Conservation (phyloP, 2,329 filamentous ascomycete species). For the Aspergillus tamarii region DNA sequence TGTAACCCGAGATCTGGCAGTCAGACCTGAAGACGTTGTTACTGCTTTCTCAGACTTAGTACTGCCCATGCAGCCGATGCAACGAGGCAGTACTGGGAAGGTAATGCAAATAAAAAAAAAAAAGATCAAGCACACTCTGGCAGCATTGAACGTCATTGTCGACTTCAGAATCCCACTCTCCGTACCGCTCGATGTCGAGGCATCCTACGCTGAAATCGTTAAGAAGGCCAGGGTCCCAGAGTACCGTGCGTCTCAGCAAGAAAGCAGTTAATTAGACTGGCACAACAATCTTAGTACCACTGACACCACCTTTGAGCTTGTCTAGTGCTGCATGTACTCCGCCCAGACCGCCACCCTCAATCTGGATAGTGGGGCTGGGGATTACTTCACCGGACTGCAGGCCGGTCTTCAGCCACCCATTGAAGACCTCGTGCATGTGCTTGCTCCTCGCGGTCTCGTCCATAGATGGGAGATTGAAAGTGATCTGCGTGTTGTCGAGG, state of each 20-base stretch:
- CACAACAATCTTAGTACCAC: constrained; percentile 28
- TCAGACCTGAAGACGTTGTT: too few relatives aligned
- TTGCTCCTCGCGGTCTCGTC: constrained; percentile 13
- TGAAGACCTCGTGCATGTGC: constrained; percentile 18
- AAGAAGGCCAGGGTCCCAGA: too few relatives aligned
- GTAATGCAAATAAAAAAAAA: too few relatives aligned
- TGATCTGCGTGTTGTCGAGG: constrained; percentile 13
- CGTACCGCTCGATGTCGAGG: too few relatives aligned
- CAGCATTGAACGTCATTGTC: too few relatives aligned
- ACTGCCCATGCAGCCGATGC: too few relatives aligned
- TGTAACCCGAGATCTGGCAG: too few relatives aligned
- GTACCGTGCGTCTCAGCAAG: background rate
- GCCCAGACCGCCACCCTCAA: constrained; percentile 21
- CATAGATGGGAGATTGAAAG: constrained; percentile 17
- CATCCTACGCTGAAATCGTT: too few relatives aligned
- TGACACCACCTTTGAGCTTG: constrained; percentile 26
- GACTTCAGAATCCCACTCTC: too few relatives aligned
- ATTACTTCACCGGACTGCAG: constrained; percentile 21
- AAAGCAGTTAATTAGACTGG: background rate
- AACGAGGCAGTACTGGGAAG: too few relatives aligned
- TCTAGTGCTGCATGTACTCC: constrained; percentile 24
- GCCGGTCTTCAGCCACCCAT: constrained; percentile 21
- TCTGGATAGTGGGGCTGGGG: constrained; percentile 24
- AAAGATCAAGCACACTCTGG: too few relatives aligned
- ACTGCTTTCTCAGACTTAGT: too few relatives aligned